Evolutionary conservation across 352 stramenopile species (phyloP), one percentile per base, ranked within the genome.

Genomic region (Phytopythium vexans): DNA sequence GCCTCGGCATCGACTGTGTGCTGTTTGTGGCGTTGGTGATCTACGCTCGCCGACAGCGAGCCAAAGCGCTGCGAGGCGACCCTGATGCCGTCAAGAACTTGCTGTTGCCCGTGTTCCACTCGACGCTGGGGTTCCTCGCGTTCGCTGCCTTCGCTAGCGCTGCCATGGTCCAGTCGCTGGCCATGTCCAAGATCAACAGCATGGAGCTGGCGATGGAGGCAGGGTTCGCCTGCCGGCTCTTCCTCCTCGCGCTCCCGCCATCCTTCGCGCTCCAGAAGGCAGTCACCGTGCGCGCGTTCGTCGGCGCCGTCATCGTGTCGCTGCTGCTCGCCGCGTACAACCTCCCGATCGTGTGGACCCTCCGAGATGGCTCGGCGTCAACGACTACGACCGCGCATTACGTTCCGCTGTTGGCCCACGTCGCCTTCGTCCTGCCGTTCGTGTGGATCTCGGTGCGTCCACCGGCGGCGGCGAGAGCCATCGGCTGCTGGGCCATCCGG

Each of bases 31-130:
- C 65, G 42, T 60, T 93, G 21, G 43, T 84, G 2, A 10, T 68
- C 3, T 83, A 89, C 56, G 71, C 91, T 62, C 70, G 72, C 2
- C 46, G 74, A 56, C 70, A 89, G 48, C 69, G 77, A n/a, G 62
- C 62, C 15, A 67, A 70, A 5, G 79, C 74, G 1, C 64, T 82
- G 11, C 58, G 68, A 10, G 82, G 82, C 6, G 72, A 86, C 55
- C 54, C 62, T 1, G 53, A 44, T 37, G 82, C 82, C 3, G 82
- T 80, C 7, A 65, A 74, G 8, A 77, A 80, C 58, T 70, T 90
- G 35, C 70, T 93, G 8, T 46, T 93, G 3, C 83, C 83, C 4
- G 70, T 82, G 1, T 94, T 89, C 41, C 75, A 92, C 56, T 78
- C 82, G 31, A 50, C 91, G 14, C 52, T 94, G 11, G 82, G 74